Conservation (phyloP, 495 filamentous ascomycete genomes). For the Penicillium flavigenum region DNA sequence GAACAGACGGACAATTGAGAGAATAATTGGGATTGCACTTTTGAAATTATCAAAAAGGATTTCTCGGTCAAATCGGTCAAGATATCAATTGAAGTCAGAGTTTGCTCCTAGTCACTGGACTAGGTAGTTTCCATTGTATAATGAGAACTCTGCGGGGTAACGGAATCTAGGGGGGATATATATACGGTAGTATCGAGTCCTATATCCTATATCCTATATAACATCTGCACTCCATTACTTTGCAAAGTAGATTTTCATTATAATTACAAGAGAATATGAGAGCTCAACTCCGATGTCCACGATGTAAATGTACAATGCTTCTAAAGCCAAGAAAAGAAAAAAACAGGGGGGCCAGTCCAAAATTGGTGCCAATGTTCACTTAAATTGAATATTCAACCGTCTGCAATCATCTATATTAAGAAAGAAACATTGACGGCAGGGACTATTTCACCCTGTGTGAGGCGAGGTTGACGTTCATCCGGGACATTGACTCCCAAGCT, state of each 20-base stretch:
- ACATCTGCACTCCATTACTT: background rate
- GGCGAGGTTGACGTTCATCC: conserved; percentile 32
- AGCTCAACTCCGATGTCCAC: background rate
- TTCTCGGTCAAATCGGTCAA: background rate
- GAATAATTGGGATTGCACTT: background rate
- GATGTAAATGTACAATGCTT: conserved; percentile 1
- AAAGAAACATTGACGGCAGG: conserved; percentile 11
- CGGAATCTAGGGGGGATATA: background rate
- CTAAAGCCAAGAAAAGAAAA: background rate
- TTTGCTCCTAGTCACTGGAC: conserved; percentile 3
- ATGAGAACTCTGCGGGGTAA: conserved; percentile 15
- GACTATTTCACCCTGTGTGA: conserved; percentile 27
- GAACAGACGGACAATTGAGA: background rate
- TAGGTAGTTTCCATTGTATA: conserved; percentile 10
- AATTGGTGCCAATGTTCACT: background rate
- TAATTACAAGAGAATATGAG: background rate
- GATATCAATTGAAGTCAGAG: background rate
- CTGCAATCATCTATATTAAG: background rate
- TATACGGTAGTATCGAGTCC: background rate
- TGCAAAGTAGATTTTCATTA: background rate
- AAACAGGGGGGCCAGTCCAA: background rate
- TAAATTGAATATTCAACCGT: background rate
- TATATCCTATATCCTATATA: background rate
- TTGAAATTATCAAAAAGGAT: background rate
- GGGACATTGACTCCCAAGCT: conserved; percentile 27